These are phyloP conservation scores for Lasiosphaeria ovina DNA, from an alignment of 495 filamentous ascomycete species.

Conservation along the genomic window DNA sequence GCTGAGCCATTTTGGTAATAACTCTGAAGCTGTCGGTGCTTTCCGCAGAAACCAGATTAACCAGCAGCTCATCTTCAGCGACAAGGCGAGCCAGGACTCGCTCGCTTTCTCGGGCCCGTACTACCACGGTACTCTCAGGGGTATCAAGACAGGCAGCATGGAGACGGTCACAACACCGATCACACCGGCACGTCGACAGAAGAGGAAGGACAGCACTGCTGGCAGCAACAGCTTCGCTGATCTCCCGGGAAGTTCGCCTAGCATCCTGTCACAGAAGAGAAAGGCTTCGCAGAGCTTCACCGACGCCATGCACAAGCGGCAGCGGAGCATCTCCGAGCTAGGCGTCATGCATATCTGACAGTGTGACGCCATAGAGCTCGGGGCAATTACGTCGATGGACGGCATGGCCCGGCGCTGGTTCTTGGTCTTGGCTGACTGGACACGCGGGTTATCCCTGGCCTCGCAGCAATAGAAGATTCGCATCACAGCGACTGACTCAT, in stretches of 20 bases:
- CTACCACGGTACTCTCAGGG: conserved; percentile 47
- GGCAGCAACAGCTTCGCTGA: conserved; percentile 22
- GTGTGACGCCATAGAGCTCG: background rate
- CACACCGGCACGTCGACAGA: conserved; percentile 51
- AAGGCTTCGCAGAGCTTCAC: conserved; percentile 40
- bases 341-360: conserved; percentile 25
- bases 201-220: conserved; percentile 28
- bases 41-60: conserved; percentile 78
- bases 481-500: too few species aligned
- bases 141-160: conserved; percentile 56
- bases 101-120: conserved; percentile 54
- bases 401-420: conserved; percentile 26
- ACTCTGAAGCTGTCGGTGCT: conserved; percentile 66
- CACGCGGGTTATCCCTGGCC: conserved; percentile 32
- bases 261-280: conserved; percentile 45
- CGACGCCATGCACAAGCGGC: conserved; percentile 46
- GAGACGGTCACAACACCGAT: conserved; percentile 55
- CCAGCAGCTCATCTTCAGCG: conserved; percentile 64
- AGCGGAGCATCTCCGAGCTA: conserved; percentile 48
- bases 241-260: conserved; percentile 40
- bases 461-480: conserved; percentile 12
- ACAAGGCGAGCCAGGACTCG: conserved; percentile 52
- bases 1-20: conserved; percentile 64
- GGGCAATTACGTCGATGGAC: conserved; percentile 33
- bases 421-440: background rate